Evolutionary conservation across 2,329 filamentous ascomycete species (phyloP), one percentile per base, ranked within the genome.

Genomic region (Shiraia sp.): DNA sequence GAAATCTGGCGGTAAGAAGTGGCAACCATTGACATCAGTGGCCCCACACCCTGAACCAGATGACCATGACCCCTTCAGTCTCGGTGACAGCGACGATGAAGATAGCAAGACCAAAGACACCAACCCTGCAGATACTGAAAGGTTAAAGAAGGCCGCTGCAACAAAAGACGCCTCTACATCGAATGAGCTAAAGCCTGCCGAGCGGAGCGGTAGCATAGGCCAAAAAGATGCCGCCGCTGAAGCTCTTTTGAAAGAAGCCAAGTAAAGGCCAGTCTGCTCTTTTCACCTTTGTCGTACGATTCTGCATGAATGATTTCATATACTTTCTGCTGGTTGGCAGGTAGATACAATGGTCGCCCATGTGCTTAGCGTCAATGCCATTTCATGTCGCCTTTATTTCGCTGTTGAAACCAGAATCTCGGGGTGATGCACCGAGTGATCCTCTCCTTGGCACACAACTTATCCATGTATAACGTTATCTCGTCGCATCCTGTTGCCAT

Each of bases 41-140:
- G 88, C 95, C 51, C 90, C 91, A 1, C 86, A 82, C 50, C 91
- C 92, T 10, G 87, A 96, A 48, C 79, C 81, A 13, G 90, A 73
- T 15, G 75, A 97, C 56, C 92, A 96, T 59, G 93, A 99, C 63
- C 93, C 93, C 0, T 99, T 99, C 73, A 96, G 90, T 61, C 79
- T 99, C 10, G 93, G 93, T 4, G 92, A 97, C 58, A 95, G 90
- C 61, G 92, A 97, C 55, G 93, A 99, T 70, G 87, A 87, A 56
- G 88, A 91, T 38, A 71, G 75, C 12, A 93, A 90, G 72, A 78
- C 80, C 33, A 85, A 84, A 65, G 82, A 84, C 42, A 60, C 75
- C 33, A 75, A 76, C 40, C 69, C 77, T 37, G 77, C 84, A 45
- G 77, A 77, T 45, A 76, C 66, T 1, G 73, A 75, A 55, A 57